Evolutionary conservation across 176 grass and related monocot species (phyloP), one percentile per base, ranked within the genome.

Genomic region (Oryza officinalis): DNA sequence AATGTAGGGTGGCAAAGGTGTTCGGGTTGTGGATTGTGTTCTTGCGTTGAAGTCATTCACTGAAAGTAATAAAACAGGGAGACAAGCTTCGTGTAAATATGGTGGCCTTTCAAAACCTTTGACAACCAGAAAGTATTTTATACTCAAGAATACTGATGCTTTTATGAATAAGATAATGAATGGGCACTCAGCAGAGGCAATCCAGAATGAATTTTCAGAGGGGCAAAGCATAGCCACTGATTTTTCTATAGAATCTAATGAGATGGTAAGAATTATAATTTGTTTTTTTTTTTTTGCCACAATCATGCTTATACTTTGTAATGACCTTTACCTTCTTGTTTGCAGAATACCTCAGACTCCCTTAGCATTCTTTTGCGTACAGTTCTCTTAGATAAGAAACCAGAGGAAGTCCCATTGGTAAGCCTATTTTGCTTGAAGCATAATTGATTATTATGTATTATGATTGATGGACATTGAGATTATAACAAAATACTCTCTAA

Each of bases 351-450:
- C 77, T 86, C 91, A 63, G 69, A 88, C 67, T 83, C 83, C 41
- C 33, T 98, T 59, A 81, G 73, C 45, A 65, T 75, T 66, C 47
- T 98, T 86, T 65, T 98, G 10, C 91, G 49, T 18, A 67, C 80
- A 26, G 82, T 93, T 78, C 68, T 98, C 35, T 87, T 88, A 79
- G 85, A 91, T 75, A 98, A 92, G 83, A 95, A 92, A 88, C 89
- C 93, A 35, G 91, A 98, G 82, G 93, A 98, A 93, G 68, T 95
- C 46, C 91, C 96, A 45, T n/a, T 74, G 85, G 96, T 98, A 57
- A 77, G 84, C 9, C 10, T 91, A 81, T 7, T 84, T 72, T 80
- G 8, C 27, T 78, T 89, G 59, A 80, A 47, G 74, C 35, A 65
- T 60, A 38, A 4, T 4, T 27, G 9, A 27, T 54, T 27, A 5